Evolutionary conservation across 2,329 filamentous ascomycete species (phyloP), one percentile per base, ranked within the genome.

Genomic region (Harringtonia aguacate): DNA sequence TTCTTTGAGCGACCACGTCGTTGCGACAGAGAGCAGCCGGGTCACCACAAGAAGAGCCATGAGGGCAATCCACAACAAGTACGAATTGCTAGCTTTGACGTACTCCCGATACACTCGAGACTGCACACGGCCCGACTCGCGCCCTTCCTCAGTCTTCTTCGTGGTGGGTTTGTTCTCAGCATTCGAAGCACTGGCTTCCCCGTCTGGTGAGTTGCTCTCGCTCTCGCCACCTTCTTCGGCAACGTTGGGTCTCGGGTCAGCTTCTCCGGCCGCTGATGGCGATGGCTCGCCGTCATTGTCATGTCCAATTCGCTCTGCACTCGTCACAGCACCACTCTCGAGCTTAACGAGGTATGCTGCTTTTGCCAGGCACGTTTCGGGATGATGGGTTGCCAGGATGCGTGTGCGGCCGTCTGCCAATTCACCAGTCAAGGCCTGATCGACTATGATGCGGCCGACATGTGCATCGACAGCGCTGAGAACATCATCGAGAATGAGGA

Each of bases 311-410:
- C 28, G 22, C 43, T 58, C 53, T 3, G 53, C 52, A 2, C 46
- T 50, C 20, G 54, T 46, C 4, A 61, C 49, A 6, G 50, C 41
- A 15, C 59, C 59, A 14, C 52, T 54, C 24, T 53, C 51, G 10
- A 62, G 56, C 12, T 50, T 48, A 12, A 62, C 55, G 13, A 59
- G 44, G 18, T 56, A 60, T 18, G 55, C 56, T 1, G 59, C 58
- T 22, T 54, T 48, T 1, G 56, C 54, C 18, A 57, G 42, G 30
- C 59, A 59, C 45, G 61, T 51, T 37, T 62, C 60, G 1, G 55
- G 52, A 34, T 63, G 60, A 55, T 79, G 75, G 0, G 79, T 79
- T 38, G 81, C 79, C 5, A 80, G 66, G 36, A 84, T 77, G 0
- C 77, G 79, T 0, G 79, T 83, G 28, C 78, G 65, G 18, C 70